Evolutionary conservation across 805 yeast genomes (phyloP), one percentile per base, ranked within the genome.

Genomic region (Barnettozyma vustinii): DNA sequence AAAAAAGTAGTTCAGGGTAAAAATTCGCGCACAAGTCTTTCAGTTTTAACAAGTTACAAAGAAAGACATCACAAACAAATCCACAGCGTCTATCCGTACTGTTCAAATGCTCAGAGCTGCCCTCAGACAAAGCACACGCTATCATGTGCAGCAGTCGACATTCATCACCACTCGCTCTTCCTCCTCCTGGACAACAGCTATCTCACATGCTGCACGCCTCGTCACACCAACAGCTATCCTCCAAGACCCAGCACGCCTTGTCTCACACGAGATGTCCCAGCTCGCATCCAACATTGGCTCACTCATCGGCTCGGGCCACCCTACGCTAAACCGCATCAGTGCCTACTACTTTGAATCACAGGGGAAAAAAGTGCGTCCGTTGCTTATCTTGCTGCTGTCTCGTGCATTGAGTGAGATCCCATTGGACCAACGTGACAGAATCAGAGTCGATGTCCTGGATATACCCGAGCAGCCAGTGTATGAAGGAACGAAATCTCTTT

Each of bases 331-430:
- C 68, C 76, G 95, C 56, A 96, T 92, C 4, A 84, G 96, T n/a
- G 80, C 89, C 33, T 94, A 94, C 70, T 94, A 94, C 69, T 94
- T 94, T 58, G 96, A 91, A 67, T 87, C 94, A 18, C 96, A 92
- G 63, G 98, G 99, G 7, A 94, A 94, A 67, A 95, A 91, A 62
- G 89, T 94, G 18, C 76, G 99, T 50, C 99, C 99, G 1, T 70
- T 94, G 55, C 79, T 94, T 51, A 98, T 94, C 12, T 71, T 94
- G 49, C 70, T 94, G 44, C 72, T 94, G 46, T 80, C 95, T 33
- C 85, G 89, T 60, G 94, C 97, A 4, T 72, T 92, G 48, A 76
- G 84, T 52, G 73, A 76, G 52, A 87, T 91, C 39, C 97, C 97
- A 2, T 53, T 73, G 15, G 75, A 74, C 25, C 73, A 87, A 62